Evolutionary conservation across 1,284 basidiomycete species (phyloP).

Genomic region (Kalmanozyma brasiliensis): DNA sequence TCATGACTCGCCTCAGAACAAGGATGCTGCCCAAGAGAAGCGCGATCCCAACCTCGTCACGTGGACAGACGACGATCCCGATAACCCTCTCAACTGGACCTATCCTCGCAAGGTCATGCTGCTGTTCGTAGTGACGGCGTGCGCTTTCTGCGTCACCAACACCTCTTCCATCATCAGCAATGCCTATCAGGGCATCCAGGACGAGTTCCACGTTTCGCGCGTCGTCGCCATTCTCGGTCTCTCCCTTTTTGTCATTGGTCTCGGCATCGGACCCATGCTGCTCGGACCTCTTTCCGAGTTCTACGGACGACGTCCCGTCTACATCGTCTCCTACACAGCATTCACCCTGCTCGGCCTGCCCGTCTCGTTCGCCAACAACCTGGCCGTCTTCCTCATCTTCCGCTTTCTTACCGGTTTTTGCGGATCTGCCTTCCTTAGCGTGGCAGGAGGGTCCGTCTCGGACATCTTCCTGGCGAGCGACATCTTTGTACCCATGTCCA

Average conservation of each 20-base stretch:
- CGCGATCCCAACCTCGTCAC: constrained; percentile 43
- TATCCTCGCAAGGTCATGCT: constrained; percentile 29
- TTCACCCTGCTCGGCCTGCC: constrained; percentile 51
- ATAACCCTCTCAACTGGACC: constrained; percentile 52
- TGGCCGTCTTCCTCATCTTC: constrained; percentile 62
- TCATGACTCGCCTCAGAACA: neutral
- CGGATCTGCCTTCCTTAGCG: constrained; percentile 63
- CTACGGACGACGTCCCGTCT: constrained; percentile 70
- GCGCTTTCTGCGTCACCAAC: constrained; percentile 53
- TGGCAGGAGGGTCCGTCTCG: constrained; percentile 53
- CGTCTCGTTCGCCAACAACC: constrained; percentile 62
- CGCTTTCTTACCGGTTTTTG: constrained; percentile 64
- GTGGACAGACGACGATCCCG: constrained; percentile 38
- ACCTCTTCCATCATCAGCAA: constrained; percentile 52
- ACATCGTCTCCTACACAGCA: constrained; percentile 49
- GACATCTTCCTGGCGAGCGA: constrained; percentile 62
- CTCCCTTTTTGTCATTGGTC: constrained; percentile 75
- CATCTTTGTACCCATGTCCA: constrained; percentile 64
- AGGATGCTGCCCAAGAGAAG: neutral
- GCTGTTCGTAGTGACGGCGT: constrained; percentile 34
- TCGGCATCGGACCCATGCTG: constrained; percentile 56
- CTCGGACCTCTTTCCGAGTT: constrained; percentile 74
- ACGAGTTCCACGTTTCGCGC: constrained; percentile 74
- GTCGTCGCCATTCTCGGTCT: constrained; percentile 80
- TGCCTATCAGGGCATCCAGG: constrained; percentile 67